Percentiles rank a stretch among this genome's conserved stretches.
Evolutionary conservation across 805 yeast species (phyloP).

Genomic region (Metschnikowia henanensis): DNA sequence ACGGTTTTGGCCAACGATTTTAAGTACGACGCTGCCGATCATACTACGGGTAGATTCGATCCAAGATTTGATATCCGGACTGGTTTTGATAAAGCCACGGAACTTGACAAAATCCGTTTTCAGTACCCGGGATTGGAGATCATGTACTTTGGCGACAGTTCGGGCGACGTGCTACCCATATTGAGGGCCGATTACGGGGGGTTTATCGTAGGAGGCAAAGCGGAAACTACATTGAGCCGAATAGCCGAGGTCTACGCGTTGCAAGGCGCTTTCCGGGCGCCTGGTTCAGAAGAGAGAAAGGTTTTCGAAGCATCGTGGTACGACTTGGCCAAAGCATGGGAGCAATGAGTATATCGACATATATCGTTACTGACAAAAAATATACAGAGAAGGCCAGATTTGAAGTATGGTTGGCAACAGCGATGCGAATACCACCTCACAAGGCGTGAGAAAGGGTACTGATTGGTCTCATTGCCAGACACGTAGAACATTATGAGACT

Average conservation of each 20-base stretch:
- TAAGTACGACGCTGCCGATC: slow-evolving; percentile 28
- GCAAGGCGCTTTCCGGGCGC: neutral
- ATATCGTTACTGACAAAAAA: no score
- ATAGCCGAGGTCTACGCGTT: slow-evolving; percentile 1
- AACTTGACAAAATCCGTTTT: slow-evolving; percentile 16
- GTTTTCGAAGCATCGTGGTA: slow-evolving; percentile 12
- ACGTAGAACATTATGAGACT: no score
- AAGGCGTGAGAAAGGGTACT: no score
- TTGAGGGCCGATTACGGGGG: slow-evolving; percentile 48
- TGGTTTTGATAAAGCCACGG: slow-evolving; percentile 50
- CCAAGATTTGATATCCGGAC: slow-evolving; percentile 38
- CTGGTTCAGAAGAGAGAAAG: neutral
- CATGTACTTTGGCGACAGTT: slow-evolving; percentile 61
- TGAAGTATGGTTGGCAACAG: no score
- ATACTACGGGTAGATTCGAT: slow-evolving; percentile 33
- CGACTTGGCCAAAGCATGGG: slow-evolving; percentile 5
- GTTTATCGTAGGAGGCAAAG: slow-evolving; percentile 37
- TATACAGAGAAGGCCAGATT: no score
- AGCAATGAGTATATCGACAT: no score
- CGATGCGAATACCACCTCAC: no score
- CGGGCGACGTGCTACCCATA: slow-evolving; percentile 52
- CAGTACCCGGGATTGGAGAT: slow-evolving; percentile 17
- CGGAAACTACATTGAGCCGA: slow-evolving; percentile 2
- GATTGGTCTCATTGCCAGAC: no score
- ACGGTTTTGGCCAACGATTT: slow-evolving; percentile 53